Evolutionary conservation across 257 asterid species (phyloP).

Genomic region (Vinca minor): DNA sequence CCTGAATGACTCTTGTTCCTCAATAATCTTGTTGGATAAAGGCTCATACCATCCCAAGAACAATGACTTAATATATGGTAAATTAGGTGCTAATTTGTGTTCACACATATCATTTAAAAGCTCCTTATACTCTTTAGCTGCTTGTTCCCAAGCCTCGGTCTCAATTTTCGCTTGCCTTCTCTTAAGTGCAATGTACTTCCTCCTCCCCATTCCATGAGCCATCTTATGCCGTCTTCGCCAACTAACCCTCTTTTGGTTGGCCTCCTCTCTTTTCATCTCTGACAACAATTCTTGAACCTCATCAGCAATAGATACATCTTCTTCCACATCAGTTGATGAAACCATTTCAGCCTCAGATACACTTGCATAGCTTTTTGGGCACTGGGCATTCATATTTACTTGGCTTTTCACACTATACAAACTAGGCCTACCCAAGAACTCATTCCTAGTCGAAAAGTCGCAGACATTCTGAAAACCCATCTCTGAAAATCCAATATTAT

Average conservation of each 20-base stretch:
- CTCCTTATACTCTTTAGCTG: slow-evolving; percentile 67
- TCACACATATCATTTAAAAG: slow-evolving; percentile 81
- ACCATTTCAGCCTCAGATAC: slow-evolving; percentile 67
- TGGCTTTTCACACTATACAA: not conserved
- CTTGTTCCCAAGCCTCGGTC: slow-evolving; percentile 86
- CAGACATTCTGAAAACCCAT: not conserved
- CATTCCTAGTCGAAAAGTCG: slow-evolving; percentile 9
- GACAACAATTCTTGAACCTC: slow-evolving; percentile 51
- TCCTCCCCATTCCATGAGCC: slow-evolving; percentile 32
- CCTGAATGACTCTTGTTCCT: slow-evolving; percentile 62
- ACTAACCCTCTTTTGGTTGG: slow-evolving; percentile 18
- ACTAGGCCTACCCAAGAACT: slow-evolving; percentile 21
- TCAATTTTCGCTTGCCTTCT: slow-evolving; percentile 69
- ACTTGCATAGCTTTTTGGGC: slow-evolving; percentile 48
- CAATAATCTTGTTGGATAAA: slow-evolving; percentile 48
- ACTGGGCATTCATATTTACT: slow-evolving; percentile 20
- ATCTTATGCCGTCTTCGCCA: slow-evolving; percentile 30
- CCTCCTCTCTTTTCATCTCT: slow-evolving; percentile 54
- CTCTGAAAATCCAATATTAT: slow-evolving; percentile 21
- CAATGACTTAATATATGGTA: slow-evolving; percentile 77
- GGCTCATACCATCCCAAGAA: slow-evolving; percentile 97
- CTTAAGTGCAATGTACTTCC: slow-evolving; percentile 37
- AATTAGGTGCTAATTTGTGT: slow-evolving; percentile 80
- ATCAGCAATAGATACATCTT: slow-evolving; percentile 32
- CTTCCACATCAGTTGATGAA: slow-evolving; percentile 53